Evolutionary conservation across 2,329 filamentous ascomycete genomes (phyloP).

Genomic region (Cordyceps cateniannulata): DNA sequence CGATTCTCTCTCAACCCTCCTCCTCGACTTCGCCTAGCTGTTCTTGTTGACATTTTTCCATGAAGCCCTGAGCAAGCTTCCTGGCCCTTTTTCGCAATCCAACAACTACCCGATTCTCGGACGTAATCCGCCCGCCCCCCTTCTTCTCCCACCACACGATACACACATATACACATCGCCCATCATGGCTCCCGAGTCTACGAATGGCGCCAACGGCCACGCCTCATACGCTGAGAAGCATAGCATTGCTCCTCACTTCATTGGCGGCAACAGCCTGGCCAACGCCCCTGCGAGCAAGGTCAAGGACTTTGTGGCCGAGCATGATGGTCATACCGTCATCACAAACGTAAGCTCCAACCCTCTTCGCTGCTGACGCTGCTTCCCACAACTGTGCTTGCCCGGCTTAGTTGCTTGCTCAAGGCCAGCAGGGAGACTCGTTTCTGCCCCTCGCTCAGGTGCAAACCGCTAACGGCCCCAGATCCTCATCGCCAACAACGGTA

Average conservation of each 20-base stretch:
- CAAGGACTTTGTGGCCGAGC: conserved; percentile 87
- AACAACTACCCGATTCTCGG: background rate
- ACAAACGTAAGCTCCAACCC: conserved; percentile 66
- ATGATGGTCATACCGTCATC: conserved; percentile 96
- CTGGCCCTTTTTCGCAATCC: conserved; percentile 2
- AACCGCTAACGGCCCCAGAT: conserved; percentile 50
- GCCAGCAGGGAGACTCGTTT: background rate
- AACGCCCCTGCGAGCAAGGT: conserved; percentile 79
- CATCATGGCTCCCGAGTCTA: conserved; percentile 41
- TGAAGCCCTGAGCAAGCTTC: conserved; percentile 9
- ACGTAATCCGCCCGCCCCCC: background rate
- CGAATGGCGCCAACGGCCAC: conserved; percentile 47
- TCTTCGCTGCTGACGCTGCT: background rate
- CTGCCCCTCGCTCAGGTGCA: background rate
- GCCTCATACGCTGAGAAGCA: conserved; percentile 72
- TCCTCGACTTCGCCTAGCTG: conserved; percentile 12
- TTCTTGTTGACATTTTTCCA: background rate
- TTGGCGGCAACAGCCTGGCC: conserved; percentile 83
- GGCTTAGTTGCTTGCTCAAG: no score
- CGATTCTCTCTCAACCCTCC: conserved; percentile 17
- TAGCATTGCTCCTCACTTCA: conserved; percentile 86
- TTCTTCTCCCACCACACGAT: conserved; percentile 14
- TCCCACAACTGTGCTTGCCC: no score
- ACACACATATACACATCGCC: conserved; percentile 16
- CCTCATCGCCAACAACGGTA: conserved; percentile 98